Conservation (phyloP, 257 asterid genomes). For the Misopates orontium region DNA sequence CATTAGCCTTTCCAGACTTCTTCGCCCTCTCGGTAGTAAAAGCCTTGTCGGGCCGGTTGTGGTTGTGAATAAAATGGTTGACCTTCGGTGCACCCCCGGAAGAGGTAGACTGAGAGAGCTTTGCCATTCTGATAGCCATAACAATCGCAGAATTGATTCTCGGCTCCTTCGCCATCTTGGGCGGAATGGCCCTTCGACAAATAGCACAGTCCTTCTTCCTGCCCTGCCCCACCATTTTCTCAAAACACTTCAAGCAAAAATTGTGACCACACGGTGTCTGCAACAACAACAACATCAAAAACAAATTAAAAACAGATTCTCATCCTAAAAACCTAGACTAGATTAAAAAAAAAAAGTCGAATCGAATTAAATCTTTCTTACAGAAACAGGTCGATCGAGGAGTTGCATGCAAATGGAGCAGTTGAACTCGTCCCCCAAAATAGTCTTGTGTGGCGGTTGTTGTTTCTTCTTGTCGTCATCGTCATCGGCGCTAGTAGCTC, state of each 20-base stretch:
- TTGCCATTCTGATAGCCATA: slow-evolving; percentile 78
- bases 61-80: slow-evolving; percentile 67
- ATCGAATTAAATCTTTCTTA: slow-evolving; percentile 23
- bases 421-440: slow-evolving; percentile 62
- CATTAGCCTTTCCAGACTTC: slow-evolving; percentile 93
- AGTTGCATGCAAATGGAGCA: slow-evolving; percentile 97
- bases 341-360: too few species aligned
- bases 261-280: slow-evolving; percentile 99
- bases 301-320: not conserved
- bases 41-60: slow-evolving; percentile 89
- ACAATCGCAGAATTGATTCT: slow-evolving; percentile 89
- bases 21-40: slow-evolving; percentile 85
- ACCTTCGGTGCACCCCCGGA: slow-evolving; percentile 56
- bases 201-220: slow-evolving; percentile 69
- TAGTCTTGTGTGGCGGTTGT: slow-evolving; percentile 34
- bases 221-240: slow-evolving; percentile 66
- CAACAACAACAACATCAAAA: slow-evolving; percentile 19
- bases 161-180: slow-evolving; percentile 79
- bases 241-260: slow-evolving; percentile 87
- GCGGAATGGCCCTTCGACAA: slow-evolving; percentile 67
- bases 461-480: slow-evolving; percentile 25
- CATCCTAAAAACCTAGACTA: too few species aligned
- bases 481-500: not conserved
- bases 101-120: slow-evolving; percentile 41
- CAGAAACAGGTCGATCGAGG: slow-evolving; percentile 86